phyloP scores from a whole-genome alignment of 495 filamentous ascomycete species.

The Hypoxylon intermedium region DNA sequence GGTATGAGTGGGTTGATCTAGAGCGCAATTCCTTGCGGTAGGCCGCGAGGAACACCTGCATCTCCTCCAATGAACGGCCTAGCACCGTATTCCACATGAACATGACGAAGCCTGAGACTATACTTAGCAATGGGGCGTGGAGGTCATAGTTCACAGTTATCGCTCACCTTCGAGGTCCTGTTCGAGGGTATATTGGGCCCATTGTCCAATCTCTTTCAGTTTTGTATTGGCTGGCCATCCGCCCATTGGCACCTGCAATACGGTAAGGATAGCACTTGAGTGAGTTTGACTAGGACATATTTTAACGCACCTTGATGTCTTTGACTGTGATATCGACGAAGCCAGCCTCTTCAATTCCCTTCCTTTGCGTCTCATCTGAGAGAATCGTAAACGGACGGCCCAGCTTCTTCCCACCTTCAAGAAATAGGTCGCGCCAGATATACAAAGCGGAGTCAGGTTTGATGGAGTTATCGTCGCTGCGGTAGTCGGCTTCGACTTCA shows the following conservation, averaged over 20 bases:
- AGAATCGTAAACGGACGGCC: constrained; percentile 32
- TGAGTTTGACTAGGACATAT: constrained; percentile 56
- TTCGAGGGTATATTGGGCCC: constrained; percentile 32
- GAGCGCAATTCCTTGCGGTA: constrained; percentile 38
- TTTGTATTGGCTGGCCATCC: constrained; percentile 55
- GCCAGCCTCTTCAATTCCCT: constrained; percentile 39
- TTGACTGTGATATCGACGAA: constrained; percentile 38
- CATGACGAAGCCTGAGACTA: constrained; percentile 39
- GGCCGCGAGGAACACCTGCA: constrained; percentile 34
- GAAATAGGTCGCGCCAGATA: constrained; percentile 35
- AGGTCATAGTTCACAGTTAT: not conserved
- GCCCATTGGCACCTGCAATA: constrained; percentile 47
- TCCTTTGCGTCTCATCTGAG: constrained; percentile 22
- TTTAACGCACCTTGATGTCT: constrained; percentile 43
- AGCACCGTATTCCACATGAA: constrained; percentile 44
- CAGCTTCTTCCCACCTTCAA: constrained; percentile 38
- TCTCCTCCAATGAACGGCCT: constrained; percentile 39
- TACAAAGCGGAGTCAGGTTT: constrained; percentile 30
- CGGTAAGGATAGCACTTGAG: not conserved
- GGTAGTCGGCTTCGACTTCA: constrained; percentile 37
- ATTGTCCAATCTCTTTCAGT: constrained; percentile 56
- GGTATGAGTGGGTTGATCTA: constrained; percentile 37
- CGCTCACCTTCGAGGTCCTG: constrained; percentile 42
- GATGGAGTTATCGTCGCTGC: constrained; percentile 40
- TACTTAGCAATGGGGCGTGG: not conserved